Base-by-base conservation (phyloP, 768 basidiomycete species). In the Russula griseocarnosa region DNA sequence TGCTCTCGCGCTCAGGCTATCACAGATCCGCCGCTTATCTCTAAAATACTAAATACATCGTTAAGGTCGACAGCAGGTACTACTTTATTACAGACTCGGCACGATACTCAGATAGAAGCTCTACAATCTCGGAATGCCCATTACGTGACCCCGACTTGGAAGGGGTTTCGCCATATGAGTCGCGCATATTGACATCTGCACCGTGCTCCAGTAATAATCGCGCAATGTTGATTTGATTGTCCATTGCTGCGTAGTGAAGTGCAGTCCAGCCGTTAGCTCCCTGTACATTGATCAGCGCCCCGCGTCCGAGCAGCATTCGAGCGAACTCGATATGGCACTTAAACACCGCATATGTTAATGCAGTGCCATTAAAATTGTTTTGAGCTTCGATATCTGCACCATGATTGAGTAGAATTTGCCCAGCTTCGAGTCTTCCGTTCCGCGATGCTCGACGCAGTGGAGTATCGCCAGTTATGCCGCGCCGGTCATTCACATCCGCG, bases 211-310 rank as follows among this genome's bases (percentile, higher is more conserved):
- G 16, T 40, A 40, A 40, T 0, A 40, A 40, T 40, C 0, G 6
- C 38, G 7, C 38, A 5, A 5, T 38, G 2, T 14, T 5, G 5
- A 0, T 16, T 0, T 38, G 5, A 0, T 16, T 0, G 14, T 14
- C 38, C 16, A 18, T 18, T 6, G 38, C 38, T 6, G 38, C 38
- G 1, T 1, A 18, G 38, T 16, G 16, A 20, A 16, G 28, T n/a
- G 51, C 30, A 18, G 32, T 34, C 0, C 0, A 1, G 20, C 32
- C 51, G 9, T n/a, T n/a, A n/a, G n/a, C n/a, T n/a, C n/a, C n/a
- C 0, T 0, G 5, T 9, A 0, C 20, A 18, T n/a, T 20, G 1
- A 53, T 3, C 14, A 5, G 2, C 9, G 44, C 44, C 0, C n/a
- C 42, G 44, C 13, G 42, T 9, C 16, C 28, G 6, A 57, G 28